Conservation (phyloP, 257 asterid species). For the Primulina eburnea region DNA sequence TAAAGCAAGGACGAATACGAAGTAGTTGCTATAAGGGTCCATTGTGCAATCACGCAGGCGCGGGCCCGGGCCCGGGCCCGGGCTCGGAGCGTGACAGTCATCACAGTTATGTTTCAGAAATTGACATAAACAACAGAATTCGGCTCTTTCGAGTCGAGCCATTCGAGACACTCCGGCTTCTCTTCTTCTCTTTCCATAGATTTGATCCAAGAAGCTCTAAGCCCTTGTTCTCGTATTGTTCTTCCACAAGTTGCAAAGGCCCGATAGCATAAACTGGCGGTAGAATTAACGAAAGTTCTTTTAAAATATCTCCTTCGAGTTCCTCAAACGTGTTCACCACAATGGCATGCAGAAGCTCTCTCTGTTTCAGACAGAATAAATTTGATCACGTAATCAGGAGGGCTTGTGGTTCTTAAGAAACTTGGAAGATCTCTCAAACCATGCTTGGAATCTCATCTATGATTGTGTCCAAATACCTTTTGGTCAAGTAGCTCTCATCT, state of each 20-base stretch:
- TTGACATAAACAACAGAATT: conserved; percentile 48
- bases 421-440: conserved; percentile 46
- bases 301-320: conserved; percentile 37
- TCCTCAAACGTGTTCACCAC: conserved; percentile 46
- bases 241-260: conserved; percentile 40
- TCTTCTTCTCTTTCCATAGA: conserved; percentile 63
- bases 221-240: conserved; percentile 10
- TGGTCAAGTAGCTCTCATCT: conserved; percentile 40
- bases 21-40: too few species aligned
- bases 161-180: conserved; percentile 38
- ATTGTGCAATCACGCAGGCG: too few species aligned
- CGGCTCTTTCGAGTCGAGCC: conserved; percentile 46
- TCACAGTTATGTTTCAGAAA: conserved; percentile 47
- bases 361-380: conserved; percentile 22
- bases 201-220: conserved; percentile 30
- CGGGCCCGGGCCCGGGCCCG: too few species aligned
- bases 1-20: too few species aligned
- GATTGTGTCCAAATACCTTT: conserved; percentile 44
- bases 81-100: too few species aligned
- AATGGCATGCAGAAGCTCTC: conserved; percentile 45
- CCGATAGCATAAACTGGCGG: conserved; percentile 51
- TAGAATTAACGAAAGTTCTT: conserved; percentile 27
- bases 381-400: conserved; percentile 35
- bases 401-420: conserved; percentile 35
- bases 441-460: conserved; percentile 40